Conservation (phyloP, 352 stramenopile genomes). For the Pythium diclinum region DNA sequence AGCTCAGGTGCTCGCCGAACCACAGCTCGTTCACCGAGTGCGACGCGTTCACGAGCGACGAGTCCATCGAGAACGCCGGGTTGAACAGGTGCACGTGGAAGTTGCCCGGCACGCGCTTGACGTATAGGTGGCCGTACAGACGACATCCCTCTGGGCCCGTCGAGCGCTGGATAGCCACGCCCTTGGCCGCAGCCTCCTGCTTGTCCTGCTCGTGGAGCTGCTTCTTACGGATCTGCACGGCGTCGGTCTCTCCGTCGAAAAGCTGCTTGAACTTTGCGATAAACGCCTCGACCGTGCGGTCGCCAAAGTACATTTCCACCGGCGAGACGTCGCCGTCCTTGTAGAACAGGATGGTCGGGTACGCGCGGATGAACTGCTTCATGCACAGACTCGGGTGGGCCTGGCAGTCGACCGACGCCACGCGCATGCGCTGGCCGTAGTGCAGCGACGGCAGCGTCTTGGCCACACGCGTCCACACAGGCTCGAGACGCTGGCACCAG, state of each 20-base stretch:
- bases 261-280: constrained; percentile 89
- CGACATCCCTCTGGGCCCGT: constrained; percentile 74
- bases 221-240: constrained; percentile 85
- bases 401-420: constrained; percentile 94
- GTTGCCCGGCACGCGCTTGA: constrained; percentile 95
- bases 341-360: constrained; percentile 96
- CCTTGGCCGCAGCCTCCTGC: constrained; percentile 62
- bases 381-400: constrained; percentile 90
- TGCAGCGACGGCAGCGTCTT: constrained; percentile 88
- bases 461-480: constrained; percentile 94
- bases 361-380: constrained; percentile 95
- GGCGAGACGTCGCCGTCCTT: constrained; percentile 88
- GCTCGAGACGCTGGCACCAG: constrained; percentile 96
- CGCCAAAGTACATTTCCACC: constrained; percentile 95
- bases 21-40: constrained; percentile 96
- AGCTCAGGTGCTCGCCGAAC: constrained; percentile 87
- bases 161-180: constrained; percentile 51
- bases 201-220: constrained; percentile 94
- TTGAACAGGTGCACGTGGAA: constrained; percentile 99
- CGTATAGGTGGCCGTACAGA: constrained; percentile 74
- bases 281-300: constrained; percentile 91
- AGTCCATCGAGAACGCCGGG: constrained; percentile 89
- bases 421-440: constrained; percentile 76
- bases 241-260: constrained; percentile 71
- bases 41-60: constrained; percentile 89